A percentile compares a stretch with the other conserved stretches of the same genome.
phyloP scores from a whole-genome alignment of 1,284 basidiomycete species.

The Ceratobasidium sp. region DNA sequence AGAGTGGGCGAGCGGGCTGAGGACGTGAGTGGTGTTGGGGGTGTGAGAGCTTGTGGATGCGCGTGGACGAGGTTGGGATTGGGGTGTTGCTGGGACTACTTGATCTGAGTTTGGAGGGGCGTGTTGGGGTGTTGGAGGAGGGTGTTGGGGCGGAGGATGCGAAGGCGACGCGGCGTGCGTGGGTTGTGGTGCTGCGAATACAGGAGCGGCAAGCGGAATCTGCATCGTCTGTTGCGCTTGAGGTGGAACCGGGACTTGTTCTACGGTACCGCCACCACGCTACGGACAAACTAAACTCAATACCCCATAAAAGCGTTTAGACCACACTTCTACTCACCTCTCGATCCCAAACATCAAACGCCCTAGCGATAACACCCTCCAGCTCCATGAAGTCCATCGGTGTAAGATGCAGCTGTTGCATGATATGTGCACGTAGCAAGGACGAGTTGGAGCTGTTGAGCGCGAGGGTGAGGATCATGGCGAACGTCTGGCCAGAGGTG shows the following conservation, averaged over 20 bases:
- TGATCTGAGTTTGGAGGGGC: no score
- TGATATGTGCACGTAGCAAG: conserved; percentile 76
- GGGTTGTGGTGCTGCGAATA: conserved; percentile 1
- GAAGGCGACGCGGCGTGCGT: neutral
- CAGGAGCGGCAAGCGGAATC: no score
- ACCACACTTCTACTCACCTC: conserved; percentile 63
- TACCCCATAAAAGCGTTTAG: no score
- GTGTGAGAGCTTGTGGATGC: conserved; percentile 5
- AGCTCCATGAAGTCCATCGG: conserved; percentile 81
- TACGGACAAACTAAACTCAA: neutral
- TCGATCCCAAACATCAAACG: conserved; percentile 85
- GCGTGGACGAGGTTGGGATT: conserved; percentile 37
- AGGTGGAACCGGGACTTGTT: neutral
- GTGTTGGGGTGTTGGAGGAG: conserved; percentile 29
- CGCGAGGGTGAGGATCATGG: conserved; percentile 75
- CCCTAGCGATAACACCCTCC: conserved; percentile 81
- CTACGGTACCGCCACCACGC: conserved; percentile 8
- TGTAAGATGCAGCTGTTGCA: conserved; percentile 77
- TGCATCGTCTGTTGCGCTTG: no score
- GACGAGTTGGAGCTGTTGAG: conserved; percentile 72
- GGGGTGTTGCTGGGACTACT: conserved; percentile 27
- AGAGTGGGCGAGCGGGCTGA: no score
- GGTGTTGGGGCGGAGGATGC: conserved; percentile 2
- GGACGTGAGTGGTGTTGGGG: no score
- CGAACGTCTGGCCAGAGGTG: conserved; percentile 75